Conservation (phyloP, 495 filamentous ascomycete species). For the Penicillium cinerascens region DNA sequence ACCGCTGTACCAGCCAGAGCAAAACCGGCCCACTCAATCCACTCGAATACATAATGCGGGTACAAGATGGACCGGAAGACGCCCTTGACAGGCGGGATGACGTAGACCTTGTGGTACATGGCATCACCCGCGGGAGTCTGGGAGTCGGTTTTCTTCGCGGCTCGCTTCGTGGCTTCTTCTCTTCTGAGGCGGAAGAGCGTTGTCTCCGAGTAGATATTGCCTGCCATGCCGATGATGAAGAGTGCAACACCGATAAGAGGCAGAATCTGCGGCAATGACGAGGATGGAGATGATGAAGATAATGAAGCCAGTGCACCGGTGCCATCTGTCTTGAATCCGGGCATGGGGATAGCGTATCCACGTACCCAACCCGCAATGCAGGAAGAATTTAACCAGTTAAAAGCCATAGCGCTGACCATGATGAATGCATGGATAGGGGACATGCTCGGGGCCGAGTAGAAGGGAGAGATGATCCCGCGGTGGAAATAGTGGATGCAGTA, state of each 20-base stretch:
- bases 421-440: conserved; percentile 74
- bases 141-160: conserved; percentile 43
- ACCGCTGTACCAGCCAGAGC: conserved; percentile 57
- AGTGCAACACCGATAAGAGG: conserved; percentile 50
- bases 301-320: not conserved
- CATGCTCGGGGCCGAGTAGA: conserved; percentile 81
- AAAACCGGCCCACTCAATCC: conserved; percentile 93
- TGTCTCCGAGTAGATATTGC: conserved; percentile 78
- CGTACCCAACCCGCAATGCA: conserved; percentile 77
- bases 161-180: conserved; percentile 32
- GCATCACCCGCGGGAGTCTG: conserved; percentile 16
- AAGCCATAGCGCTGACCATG: conserved; percentile 55
- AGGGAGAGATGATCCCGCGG: conserved; percentile 76
- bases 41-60: conserved; percentile 92
- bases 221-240: conserved; percentile 66
- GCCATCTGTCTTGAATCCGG: conserved; percentile 10
- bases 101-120: conserved; percentile 75
- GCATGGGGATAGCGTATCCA: conserved; percentile 39
- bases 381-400: conserved; percentile 77
- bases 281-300: not conserved
- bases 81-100: conserved; percentile 79
- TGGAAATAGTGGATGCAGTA: conserved; percentile 78
- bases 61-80: conserved; percentile 80
- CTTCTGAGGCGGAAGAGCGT: conserved; percentile 56
- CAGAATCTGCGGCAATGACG: conserved; percentile 3